Base-by-base conservation (phyloP, 2,329 filamentous ascomycete species). In the Leptographium flavum region DNA sequence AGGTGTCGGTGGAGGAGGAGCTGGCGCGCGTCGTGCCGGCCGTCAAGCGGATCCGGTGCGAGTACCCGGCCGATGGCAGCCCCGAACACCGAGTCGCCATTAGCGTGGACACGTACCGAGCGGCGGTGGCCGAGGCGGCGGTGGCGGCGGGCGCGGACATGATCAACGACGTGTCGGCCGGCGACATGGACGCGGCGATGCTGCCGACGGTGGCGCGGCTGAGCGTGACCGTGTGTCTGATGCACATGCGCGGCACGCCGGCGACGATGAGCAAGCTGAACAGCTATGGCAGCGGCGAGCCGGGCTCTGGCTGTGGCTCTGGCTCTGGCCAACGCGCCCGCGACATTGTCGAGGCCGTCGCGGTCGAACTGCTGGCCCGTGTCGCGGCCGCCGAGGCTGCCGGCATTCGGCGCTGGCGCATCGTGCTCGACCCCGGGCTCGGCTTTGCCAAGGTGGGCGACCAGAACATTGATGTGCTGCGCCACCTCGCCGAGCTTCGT, bases 181-280 rank as follows among this genome's bases (percentile, higher is more conserved):
- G 92, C 4, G 58, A 69, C 4, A 68, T 94, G 42, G 92, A 96
- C 59, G 65, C 75, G 0, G 71, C 73, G 1, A 96, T 98, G 87
- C 74, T 98, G 1, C 56, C 78, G 14, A 87, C 84, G 0, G 81
- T 90, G 50, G 90, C 85, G 0, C 69, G 73, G 5, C 72, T 92
- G 0, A 81, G 84, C 31, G 86, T 81, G 55, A 87, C 87, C 3
- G 79, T 95, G 28, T 75, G 71, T 50, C 71, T 95, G 43, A 94
- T 93, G 86, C 88, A 95, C 65, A 94, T 92, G 84, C 85, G 88
- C 54, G 88, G 88, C 42, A 85, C 78, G 3, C 87, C 88, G 0
- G 72, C 74, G 42, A 94, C 83, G 2, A 95, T 95, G 88, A 79
- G 69, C 50, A 64, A 64, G 25, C 63, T 85, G 6, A 76, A 76